phyloP scores from a whole-genome alignment of 2,329 filamentous ascomycete genomes.

The Phaeosphaeriaceae sp. region DNA sequence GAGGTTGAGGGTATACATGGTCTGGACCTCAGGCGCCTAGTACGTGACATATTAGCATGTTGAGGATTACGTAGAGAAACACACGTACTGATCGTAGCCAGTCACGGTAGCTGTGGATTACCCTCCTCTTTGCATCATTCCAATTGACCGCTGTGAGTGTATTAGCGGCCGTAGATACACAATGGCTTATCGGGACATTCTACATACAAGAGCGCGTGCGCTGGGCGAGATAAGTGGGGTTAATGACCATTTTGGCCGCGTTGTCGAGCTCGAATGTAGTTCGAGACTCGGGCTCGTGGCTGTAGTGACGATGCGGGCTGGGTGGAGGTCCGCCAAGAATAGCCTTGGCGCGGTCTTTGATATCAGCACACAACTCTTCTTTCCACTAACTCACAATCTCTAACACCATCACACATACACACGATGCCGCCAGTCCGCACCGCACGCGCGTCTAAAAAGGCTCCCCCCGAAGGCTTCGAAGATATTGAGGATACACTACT shows the following conservation, averaged over 20 bases:
- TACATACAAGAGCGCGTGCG: conserved; percentile 59
- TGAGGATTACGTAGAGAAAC: conserved; percentile 1
- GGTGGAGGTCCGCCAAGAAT: conserved; percentile 39
- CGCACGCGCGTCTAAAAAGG: conserved; percentile 73
- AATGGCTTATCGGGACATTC: conserved; percentile 16
- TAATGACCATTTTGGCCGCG: conserved; percentile 72
- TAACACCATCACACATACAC: conserved; percentile 1
- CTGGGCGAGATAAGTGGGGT: conserved; percentile 84
- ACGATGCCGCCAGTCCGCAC: conserved; percentile 79
- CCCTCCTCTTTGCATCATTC: conserved; percentile 85
- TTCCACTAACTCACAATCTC: background rate
- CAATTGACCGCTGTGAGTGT: conserved; percentile 76
- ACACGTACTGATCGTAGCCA: conserved; percentile 94
- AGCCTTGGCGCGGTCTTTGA: conserved; percentile 30
- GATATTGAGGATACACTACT: conserved; percentile 88
- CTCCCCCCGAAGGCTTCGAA: conserved; percentile 83
- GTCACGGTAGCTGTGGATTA: conserved; percentile 87
- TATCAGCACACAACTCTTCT: background rate
- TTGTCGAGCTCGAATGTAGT: conserved; percentile 32
- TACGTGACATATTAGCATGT: conserved; percentile 14
- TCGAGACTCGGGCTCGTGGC: conserved; percentile 22
- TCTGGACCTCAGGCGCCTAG: conserved; percentile 94
- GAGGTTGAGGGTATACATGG: conserved; percentile 92
- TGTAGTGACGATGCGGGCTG: conserved; percentile 42
- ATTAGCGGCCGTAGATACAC: conserved; percentile 25